Evolutionary conservation across 164 flowering plant genomes (phyloP).

Genomic region (Vitis amurensis): DNA sequence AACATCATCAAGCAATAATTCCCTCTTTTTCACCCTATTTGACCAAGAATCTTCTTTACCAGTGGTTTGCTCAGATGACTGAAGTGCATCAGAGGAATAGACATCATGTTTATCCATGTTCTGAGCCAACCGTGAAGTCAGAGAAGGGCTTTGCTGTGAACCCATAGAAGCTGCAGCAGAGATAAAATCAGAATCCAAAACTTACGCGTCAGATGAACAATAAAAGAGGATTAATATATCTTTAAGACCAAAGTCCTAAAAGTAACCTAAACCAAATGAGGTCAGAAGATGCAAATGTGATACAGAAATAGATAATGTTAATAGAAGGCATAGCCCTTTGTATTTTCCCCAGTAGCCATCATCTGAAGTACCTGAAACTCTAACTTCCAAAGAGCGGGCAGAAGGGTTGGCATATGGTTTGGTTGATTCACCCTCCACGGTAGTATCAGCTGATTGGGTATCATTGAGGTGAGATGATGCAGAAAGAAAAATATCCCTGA

Average conservation of each 20-base stretch:
- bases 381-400: slow-evolving; percentile 32
- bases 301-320: neutral
- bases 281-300: neutral
- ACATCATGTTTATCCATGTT: slow-evolving; percentile 38
- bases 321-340: neutral
- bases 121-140: slow-evolving; percentile 34
- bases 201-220: neutral
- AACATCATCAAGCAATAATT: slow-evolving; percentile 76
- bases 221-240: neutral
- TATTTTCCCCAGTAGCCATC: neutral
- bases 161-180: slow-evolving; percentile 52
- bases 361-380: slow-evolving; percentile 47
- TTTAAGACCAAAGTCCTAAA: neutral
- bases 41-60: slow-evolving; percentile 57
- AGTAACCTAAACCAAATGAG: neutral
- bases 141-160: slow-evolving; percentile 46
- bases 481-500: slow-evolving; percentile 53
- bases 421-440: slow-evolving; percentile 43
- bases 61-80: slow-evolving; percentile 38
- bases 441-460: slow-evolving; percentile 29
- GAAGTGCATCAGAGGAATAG: slow-evolving; percentile 37
- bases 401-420: slow-evolving; percentile 29
- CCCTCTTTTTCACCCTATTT: slow-evolving; percentile 70
- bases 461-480: slow-evolving; percentile 35
- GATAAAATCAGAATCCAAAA: slow-evolving; percentile 14